Base-by-base conservation (phyloP, 306 rosid species). In the Quercus rubra region DNA sequence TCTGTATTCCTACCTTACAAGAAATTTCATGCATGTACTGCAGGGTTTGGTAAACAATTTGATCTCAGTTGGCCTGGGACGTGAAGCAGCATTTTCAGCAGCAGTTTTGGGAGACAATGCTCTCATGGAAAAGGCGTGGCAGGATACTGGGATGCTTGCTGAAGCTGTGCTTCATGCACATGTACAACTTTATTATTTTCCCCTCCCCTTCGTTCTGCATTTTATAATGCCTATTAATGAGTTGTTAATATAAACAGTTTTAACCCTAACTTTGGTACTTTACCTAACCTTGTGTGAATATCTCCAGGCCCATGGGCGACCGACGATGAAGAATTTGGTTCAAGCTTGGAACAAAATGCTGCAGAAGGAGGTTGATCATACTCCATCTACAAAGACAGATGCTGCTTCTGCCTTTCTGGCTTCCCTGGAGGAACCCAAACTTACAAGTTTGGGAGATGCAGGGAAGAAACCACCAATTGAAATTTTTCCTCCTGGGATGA, bases 151-250 rank as follows among this genome's bases (percentile, higher is more conserved):
- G 81, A 93, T 96, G 99, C 92, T 89, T 31, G 99, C 98, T 5
- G 99, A 96, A 83, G 98, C 99, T 67, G 99, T 96, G 81, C 98
- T 96, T 85, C 99, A 96, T 85, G 92, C 99, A 81, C 98, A 96
- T 63, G 99, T 93, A 91, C 71, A 80, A 55, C 54, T 28, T 49
- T 46, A 77, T 78, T 23, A 2, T 19, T 38, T 4, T 1, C 5
- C 51, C 52, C 27, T 14, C 52, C 7, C 25, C 46, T 7, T 15
- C 17, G 1, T 21, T 35, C 25, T 67, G 25, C 31, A 19, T 7
- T 10, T 27, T 8, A 35, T 41, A 33, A 19, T 35, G 51, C 27
- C 27, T 14, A 49, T 30, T 25, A 57, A 33, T 55, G 86, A 80
- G 54, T 57, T 51, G 61, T 77, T 49, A 20, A 19, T 54, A 69